Conservation (phyloP, 23 red algal genomes). For the Gracilaria gracilis region DNA sequence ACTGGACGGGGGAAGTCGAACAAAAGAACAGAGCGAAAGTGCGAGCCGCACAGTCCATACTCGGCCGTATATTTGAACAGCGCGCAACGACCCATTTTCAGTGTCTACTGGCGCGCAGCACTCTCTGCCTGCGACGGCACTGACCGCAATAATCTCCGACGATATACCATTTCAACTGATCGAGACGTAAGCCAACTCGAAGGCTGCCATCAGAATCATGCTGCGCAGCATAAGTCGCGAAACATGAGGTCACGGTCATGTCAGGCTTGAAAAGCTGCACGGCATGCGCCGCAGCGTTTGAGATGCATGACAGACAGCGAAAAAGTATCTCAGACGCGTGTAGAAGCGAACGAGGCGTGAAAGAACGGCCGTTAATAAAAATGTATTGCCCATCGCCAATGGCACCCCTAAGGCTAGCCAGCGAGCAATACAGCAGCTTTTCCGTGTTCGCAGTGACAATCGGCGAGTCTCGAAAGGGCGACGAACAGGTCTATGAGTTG, state of each 20-base stretch:
- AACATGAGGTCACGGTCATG: background rate
- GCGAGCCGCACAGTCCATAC: too few relatives aligned
- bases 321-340: background rate
- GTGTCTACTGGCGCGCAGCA: too few relatives aligned
- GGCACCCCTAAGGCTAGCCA: background rate
- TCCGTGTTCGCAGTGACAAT: background rate
- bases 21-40: too few relatives aligned
- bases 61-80: too few relatives aligned
- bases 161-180: too few relatives aligned
- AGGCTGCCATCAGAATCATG: slow-evolving; percentile 6
- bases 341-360: background rate
- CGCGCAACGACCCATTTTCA: too few relatives aligned
- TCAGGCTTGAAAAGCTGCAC: slow-evolving; percentile 2
- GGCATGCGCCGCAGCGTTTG: background rate
- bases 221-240: background rate
- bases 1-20: too few relatives aligned
- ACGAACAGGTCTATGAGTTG: background rate
- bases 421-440: slow-evolving; percentile 4
- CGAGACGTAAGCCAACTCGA: background rate
- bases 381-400: background rate
- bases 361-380: background rate
- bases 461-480: background rate
- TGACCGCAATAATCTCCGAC: too few relatives aligned
- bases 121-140: too few relatives aligned
- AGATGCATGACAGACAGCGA: background rate